Evolutionary conservation across 2,329 filamentous ascomycete genomes (phyloP), one percentile per base, ranked within the genome.

Genomic region (Amphichorda felina): DNA sequence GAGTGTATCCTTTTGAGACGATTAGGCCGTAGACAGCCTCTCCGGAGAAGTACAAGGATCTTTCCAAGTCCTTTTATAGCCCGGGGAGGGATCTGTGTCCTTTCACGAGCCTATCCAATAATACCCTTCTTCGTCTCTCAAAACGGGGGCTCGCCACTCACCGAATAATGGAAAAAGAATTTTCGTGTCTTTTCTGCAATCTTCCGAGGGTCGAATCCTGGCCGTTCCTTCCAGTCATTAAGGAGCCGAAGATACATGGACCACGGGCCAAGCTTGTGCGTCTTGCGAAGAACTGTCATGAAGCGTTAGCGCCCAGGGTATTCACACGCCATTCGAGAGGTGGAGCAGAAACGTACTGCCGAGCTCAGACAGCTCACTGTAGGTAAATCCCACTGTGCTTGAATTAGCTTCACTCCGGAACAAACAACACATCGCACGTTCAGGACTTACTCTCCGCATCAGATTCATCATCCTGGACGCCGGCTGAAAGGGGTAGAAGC

Each of bases 151-250:
- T 36, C n/a, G n/a, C n/a, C n/a, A 25, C 28, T 34, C 16, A 22
- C n/a, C 15, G 36, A 61, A 47, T 79, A 75, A 45, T 66, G 70
- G 19, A 50, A 49, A 45, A 55, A 64, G 46, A 65, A 65, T 7
- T 52, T 49, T 36, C 53, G 50, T 10, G 61, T 63, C 52, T 62
- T 68, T 43, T 59, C 50, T 30, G 60, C 51, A 54, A 68, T 61
- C 45, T 58, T 40, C 4, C 46, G 38, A 1, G 55, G 55, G 9
- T 44, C 45, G 31, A 51, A 50, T 10, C 50, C 49, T 0, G 43
- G 43, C 11, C 50, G 43, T 11, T 51, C 48, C 13, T 48, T 48
- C 42, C 70, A 63, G 30, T 59, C 50, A 19, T 48, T 47, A 11
- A 62, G 48, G 11, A 64, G 46, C 14, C 51, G 59, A 10, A 59